Base-by-base conservation (phyloP, 805 yeast genomes). In the Metschnikowia gelsemii region DNA sequence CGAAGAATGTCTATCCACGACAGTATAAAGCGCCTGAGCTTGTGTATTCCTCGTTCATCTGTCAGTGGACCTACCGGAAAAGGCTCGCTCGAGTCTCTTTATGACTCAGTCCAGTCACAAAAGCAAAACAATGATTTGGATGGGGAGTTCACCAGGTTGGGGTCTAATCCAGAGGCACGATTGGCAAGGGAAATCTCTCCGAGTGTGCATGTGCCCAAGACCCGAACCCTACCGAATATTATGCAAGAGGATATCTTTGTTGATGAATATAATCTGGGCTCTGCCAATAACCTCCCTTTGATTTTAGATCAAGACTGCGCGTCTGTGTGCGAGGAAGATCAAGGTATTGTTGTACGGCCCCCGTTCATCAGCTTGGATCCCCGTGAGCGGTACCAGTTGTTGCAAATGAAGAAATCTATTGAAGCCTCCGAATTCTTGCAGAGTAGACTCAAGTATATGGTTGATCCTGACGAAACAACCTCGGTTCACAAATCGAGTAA, bases 341-440 rank as follows among this genome's bases (percentile, higher is more conserved):
- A n/a, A 8, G 74, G 74, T 8, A 62, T 66, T 32, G 47, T 66
- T 35, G 68, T 64, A 3, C 56, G 75, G 33, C 75, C 75, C 0
- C 73, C 75, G 5, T 67, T 70, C 47, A 70, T 70, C 29, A 68
- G 66, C 33, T 56, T 69, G 33, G 74, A 68, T 42, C 75, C 75
- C 1, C 45, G 65, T 25, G 75, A 70, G 46, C 53, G 75, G 20
- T 66, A 70, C 45, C 68, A 67, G 11, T 56, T 70, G 41, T 50
- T 70, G 22, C 73, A 68, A 47, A 49, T 69, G 34, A 70, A 70
- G 40, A 56, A 58, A 45, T 58, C 70, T 2, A 53, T 69, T 8
- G 67, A 69, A 42, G 64, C 66, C 4, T 58, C 70, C 0, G 63
- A 63, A 29, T 53, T 58, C 5, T 49, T 68, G 28, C 66, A 66